A percentile compares a stretch with the other conserved stretches of the same genome.
phyloP scores from a whole-genome alignment of 1,284 basidiomycete species.

The Ustilago vetiveriae region DNA sequence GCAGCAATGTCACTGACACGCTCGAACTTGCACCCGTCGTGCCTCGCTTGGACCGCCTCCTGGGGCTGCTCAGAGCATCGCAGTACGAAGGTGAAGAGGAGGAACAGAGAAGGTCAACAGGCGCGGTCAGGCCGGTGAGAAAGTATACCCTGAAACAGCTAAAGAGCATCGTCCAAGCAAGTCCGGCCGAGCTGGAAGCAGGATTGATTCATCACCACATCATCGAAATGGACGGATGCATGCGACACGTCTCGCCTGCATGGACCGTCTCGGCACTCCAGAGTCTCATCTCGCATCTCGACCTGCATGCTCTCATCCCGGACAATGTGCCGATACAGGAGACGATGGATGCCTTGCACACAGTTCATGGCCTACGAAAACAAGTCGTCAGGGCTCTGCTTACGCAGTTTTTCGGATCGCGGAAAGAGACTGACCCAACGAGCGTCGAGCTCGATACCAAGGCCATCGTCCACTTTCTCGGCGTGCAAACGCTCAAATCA shows the following conservation, averaged over 20 bases:
- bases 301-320: constrained; percentile 50
- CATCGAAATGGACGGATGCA: constrained; percentile 53
- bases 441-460: constrained; percentile 36
- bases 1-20: constrained; percentile 50
- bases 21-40: constrained; percentile 58
- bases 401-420: constrained; percentile 54
- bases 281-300: constrained; percentile 52
- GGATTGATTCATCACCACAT: constrained; percentile 50
- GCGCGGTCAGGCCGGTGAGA: constrained; percentile 11
- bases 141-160: constrained; percentile 60
- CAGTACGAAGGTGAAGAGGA: constrained; percentile 54
- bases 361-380: constrained; percentile 23
- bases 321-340: constrained; percentile 46
- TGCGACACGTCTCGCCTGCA: constrained; percentile 50
- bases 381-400: constrained; percentile 51
- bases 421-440: neutral
- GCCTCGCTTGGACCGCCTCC: constrained; percentile 51
- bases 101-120: constrained; percentile 6
- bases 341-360: constrained; percentile 35
- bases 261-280: constrained; percentile 42
- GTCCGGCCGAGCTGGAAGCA: constrained; percentile 47
- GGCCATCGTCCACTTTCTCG: constrained; percentile 46
- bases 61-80: constrained; percentile 47
- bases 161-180: constrained; percentile 60
- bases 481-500: constrained; percentile 44